Evolutionary conservation across 176 grass and related monocot species (phyloP).

Genomic region (Bonia amplexicaulis): DNA sequence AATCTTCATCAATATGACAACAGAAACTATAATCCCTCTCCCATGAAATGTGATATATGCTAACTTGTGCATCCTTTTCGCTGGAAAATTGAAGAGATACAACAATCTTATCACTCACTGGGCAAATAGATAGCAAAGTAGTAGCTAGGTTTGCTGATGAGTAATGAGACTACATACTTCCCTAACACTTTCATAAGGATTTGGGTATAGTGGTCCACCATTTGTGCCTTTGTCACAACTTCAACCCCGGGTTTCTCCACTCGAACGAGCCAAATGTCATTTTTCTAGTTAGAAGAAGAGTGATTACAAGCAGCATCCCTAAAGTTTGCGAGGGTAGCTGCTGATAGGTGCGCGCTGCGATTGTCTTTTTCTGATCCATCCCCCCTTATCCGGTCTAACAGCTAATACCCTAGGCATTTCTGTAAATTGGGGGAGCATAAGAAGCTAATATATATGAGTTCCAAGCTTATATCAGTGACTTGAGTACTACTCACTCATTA

Average conservation of each 20-base stretch:
- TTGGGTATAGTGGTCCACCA: conserved; percentile 77
- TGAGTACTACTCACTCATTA: neutral
- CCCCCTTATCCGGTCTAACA: conserved; percentile 43
- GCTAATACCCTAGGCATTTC: conserved; percentile 56
- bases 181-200: conserved; percentile 71
- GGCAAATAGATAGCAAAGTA: conserved; percentile 4
- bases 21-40: conserved; percentile 84
- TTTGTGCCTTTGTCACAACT: conserved; percentile 84
- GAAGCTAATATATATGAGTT: neutral
- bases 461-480: neutral
- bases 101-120: neutral
- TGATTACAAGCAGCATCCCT: conserved; percentile 21
- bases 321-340: conserved; percentile 20
- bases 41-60: conserved; percentile 86
- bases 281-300: conserved; percentile 39
- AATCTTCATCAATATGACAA: conserved; percentile 71
- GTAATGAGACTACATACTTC: conserved; percentile 54
- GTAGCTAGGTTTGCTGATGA: neutral
- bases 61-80: conserved; percentile 87
- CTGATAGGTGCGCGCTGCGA: neutral
- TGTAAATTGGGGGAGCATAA: conserved; percentile 23
- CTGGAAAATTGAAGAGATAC: conserved; percentile 37
- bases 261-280: conserved; percentile 72
- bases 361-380: conserved; percentile 38
- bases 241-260: conserved; percentile 75